Percentiles rank a stretch among this genome's conserved stretches.
phyloP scores from a whole-genome alignment of 208 protist genomes.

The Trypanosoma cruzi region DNA sequence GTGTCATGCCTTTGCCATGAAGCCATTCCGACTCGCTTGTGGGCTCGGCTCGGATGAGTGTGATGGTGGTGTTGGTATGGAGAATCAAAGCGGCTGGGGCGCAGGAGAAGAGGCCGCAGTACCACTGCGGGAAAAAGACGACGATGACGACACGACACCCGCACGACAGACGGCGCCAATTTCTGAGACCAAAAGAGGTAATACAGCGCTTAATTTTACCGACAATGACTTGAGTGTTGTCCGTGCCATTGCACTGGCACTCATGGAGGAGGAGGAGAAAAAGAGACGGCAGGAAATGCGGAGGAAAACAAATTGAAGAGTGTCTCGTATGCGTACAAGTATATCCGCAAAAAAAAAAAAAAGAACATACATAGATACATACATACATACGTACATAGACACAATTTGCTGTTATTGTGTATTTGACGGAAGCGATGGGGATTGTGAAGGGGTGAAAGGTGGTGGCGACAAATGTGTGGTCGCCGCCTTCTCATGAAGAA shows the following conservation, averaged over 20 bases:
- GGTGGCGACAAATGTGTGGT: too few relatives aligned
- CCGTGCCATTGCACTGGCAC: conserved; percentile 9
- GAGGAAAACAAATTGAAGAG: neutral
- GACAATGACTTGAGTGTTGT: conserved; percentile 14
- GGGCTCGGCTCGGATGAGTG: neutral
- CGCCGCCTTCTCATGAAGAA: neutral
- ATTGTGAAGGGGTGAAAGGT: too few relatives aligned
- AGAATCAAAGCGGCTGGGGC: neutral
- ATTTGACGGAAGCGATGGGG: too few relatives aligned
- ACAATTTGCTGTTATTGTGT: conserved; percentile 3
- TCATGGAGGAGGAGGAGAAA: conserved; percentile 21
- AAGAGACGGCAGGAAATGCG: neutral
- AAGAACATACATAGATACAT: too few relatives aligned
- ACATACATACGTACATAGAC: too few relatives aligned
- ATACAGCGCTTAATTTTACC: conserved; percentile 21
- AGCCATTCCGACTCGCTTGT: too few relatives aligned
- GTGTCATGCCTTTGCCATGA: too few relatives aligned
- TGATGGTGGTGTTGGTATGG: neutral
- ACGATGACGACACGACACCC: neutral
- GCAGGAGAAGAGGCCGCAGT: neutral
- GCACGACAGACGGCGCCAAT: neutral
- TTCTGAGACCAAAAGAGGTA: neutral
- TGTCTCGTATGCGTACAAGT: neutral
- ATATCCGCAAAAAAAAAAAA: too few relatives aligned
- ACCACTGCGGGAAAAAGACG: neutral